A percentile compares a stretch with the other conserved stretches of the same genome.
Evolutionary conservation across 805 yeast genomes (phyloP).

Genomic region (Wickerhamomyces alni): DNA sequence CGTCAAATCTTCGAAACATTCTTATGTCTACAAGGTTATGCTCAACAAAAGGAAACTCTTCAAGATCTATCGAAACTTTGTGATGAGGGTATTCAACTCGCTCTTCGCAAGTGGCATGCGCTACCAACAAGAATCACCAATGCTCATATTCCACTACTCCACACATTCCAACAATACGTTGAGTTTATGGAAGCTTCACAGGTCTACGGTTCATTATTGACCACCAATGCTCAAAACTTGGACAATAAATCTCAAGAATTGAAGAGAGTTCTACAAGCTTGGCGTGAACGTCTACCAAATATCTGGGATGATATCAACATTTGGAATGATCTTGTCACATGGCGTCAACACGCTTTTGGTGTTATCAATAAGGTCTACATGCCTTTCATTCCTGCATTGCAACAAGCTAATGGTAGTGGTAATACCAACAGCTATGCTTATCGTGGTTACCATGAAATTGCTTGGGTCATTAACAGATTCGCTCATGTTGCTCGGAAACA

Average conservation of each 20-base stretch:
- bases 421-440: slow-evolving; percentile 90
- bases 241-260: slow-evolving; percentile 92
- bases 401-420: slow-evolving; percentile 59
- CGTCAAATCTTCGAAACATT: slow-evolving; percentile 95
- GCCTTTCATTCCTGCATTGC: slow-evolving; percentile 84
- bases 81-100: slow-evolving; percentile 94
- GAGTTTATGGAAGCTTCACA: slow-evolving; percentile 97
- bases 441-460: slow-evolving; percentile 97
- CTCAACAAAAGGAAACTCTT: slow-evolving; percentile 81
- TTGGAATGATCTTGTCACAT: slow-evolving; percentile 96
- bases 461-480: slow-evolving; percentile 96
- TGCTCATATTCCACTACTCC: slow-evolving; percentile 86
- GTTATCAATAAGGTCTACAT: slow-evolving; percentile 91
- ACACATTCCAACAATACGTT: slow-evolving; percentile 94
- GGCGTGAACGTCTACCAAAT: slow-evolving; percentile 97
- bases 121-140: slow-evolving; percentile 67
- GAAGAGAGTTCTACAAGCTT: slow-evolving; percentile 89
- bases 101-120: slow-evolving; percentile 89
- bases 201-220: slow-evolving; percentile 78
- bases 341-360: slow-evolving; percentile 98
- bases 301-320: slow-evolving; percentile 95
- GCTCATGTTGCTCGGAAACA: slow-evolving; percentile 98
- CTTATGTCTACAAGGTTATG: slow-evolving; percentile 86
- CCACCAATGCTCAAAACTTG: slow-evolving; percentile 87
- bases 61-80: slow-evolving; percentile 81